These are phyloP conservation scores for Pythium pyrilobum DNA, from an alignment of 352 stramenopile genomes.

Conservation along the genomic window DNA sequence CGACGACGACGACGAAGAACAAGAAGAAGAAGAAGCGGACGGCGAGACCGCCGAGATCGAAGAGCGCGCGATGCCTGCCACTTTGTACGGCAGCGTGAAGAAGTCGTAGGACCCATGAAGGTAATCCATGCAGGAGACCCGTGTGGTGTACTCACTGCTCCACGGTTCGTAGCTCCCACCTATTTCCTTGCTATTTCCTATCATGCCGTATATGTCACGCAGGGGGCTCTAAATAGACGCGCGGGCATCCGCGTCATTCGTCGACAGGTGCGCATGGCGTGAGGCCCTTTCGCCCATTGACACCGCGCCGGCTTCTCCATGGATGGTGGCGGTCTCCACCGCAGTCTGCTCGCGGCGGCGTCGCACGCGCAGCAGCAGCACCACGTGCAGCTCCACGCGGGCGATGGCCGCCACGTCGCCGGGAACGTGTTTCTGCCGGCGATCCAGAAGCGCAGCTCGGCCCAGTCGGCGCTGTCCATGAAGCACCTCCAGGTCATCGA, in stretches of 20 bases:
- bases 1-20: conserved; percentile 70
- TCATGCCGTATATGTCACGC: too few relatives aligned
- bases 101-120: conserved; percentile 8
- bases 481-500: conserved; percentile 70
- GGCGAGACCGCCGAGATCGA: conserved; percentile 30
- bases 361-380: conserved; percentile 39
- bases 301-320: conserved; percentile 4
- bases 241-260: too few relatives aligned
- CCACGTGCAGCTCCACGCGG: conserved; percentile 33
- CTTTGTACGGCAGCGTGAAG: conserved; percentile 31
- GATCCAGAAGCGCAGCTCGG: conserved; percentile 26
- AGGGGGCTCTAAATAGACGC: too few relatives aligned
- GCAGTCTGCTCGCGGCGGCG: conserved; percentile 37
- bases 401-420: conserved; percentile 21
- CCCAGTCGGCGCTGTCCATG: conserved; percentile 27
- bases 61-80: conserved; percentile 50
- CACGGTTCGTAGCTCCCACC: too few relatives aligned
- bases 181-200: too few relatives aligned
- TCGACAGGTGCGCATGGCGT: too few relatives aligned
- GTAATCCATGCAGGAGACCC: too few relatives aligned
- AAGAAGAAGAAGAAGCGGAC: conserved; percentile 19
- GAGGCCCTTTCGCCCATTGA: background rate
- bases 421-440: conserved; percentile 62
- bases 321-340: conserved; percentile 26
- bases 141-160: too few relatives aligned